These are phyloP conservation scores for Gomphus sp. DNA, from an alignment of 1,284 basidiomycete species.

Conservation along the genomic window DNA sequence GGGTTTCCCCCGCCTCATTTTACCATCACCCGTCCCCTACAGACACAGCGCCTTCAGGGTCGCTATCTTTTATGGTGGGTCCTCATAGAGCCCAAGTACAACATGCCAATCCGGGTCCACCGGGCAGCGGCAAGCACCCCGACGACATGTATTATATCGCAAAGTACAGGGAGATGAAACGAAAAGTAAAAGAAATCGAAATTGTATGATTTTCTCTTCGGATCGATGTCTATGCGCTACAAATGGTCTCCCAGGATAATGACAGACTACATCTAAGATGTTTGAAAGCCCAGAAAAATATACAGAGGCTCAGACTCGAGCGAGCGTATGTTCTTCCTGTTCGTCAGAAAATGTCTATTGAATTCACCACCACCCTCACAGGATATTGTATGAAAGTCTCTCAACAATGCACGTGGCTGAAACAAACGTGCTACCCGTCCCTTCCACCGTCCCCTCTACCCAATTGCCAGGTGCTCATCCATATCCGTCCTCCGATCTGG, in stretches of 20 bases:
- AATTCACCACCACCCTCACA: slow-evolving; percentile 20
- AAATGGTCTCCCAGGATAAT: slow-evolving; percentile 59
- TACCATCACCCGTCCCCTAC: not conserved
- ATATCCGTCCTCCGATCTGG: not conserved
- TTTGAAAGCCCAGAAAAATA: slow-evolving; percentile 72
- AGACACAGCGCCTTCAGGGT: not conserved
- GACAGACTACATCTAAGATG: slow-evolving; percentile 81
- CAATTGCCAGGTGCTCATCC: not conserved
- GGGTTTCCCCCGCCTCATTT: not conserved
- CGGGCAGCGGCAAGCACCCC: slow-evolving; percentile 17
- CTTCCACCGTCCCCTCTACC: not conserved
- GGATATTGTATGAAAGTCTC: slow-evolving; percentile 71
- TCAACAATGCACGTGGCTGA: slow-evolving; percentile 28
- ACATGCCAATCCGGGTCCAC: not conserved
- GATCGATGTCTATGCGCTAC: not conserved
- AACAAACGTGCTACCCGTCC: not conserved
- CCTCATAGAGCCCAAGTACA: not conserved
- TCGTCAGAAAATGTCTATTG: not conserved
- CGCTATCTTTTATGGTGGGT: not conserved
- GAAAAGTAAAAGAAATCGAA: slow-evolving; percentile 85
- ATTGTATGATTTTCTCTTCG: slow-evolving; percentile 34
- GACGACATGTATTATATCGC: slow-evolving; percentile 84
- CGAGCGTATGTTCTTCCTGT: slow-evolving; percentile 58
- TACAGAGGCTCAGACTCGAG: slow-evolving; percentile 83
- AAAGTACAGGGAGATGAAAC: slow-evolving; percentile 86